Evolutionary conservation across 2,329 filamentous ascomycete genomes (phyloP).

Genomic region (Fusarium duplospermum): DNA sequence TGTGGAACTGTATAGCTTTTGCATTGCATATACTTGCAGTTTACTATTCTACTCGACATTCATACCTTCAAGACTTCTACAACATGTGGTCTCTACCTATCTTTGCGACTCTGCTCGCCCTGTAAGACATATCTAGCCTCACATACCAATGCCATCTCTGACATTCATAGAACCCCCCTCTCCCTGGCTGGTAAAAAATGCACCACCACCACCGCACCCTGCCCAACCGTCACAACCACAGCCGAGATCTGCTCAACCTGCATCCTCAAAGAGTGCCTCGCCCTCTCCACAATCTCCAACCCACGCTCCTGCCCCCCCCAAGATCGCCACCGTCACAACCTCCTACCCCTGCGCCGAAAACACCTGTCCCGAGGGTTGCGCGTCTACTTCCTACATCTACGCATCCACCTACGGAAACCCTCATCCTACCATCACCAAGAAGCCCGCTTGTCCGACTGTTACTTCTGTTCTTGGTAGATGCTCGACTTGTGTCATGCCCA

Average conservation of each 20-base stretch:
- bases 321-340: conserved; percentile 43
- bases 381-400: conserved; percentile 38
- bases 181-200: conserved; percentile 7
- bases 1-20: not conserved
- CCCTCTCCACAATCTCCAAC: conserved; percentile 46
- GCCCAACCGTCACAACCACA: conserved; percentile 51
- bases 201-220: conserved; percentile 21
- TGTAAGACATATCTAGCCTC: conserved; percentile 3
- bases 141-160: conserved; percentile 1
- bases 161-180: conserved; percentile 14
- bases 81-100: conserved; percentile 23
- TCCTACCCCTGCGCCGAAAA: conserved; percentile 39
- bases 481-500: conserved; percentile 47
- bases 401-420: conserved; percentile 27
- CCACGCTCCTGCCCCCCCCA: conserved; percentile 46
- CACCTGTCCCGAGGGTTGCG: conserved; percentile 40
- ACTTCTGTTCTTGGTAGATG: conserved; percentile 48
- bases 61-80: too few species aligned
- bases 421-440: conserved; percentile 11
- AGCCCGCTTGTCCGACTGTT: conserved; percentile 49
- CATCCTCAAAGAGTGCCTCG: conserved; percentile 45
- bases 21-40: not conserved
- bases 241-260: conserved; percentile 50
- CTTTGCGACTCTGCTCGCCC: conserved; percentile 7
- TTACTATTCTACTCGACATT: not conserved